phyloP scores from a whole-genome alignment of 371 early-diverging fungal species.

The Rhizopus arrhizus region DNA sequence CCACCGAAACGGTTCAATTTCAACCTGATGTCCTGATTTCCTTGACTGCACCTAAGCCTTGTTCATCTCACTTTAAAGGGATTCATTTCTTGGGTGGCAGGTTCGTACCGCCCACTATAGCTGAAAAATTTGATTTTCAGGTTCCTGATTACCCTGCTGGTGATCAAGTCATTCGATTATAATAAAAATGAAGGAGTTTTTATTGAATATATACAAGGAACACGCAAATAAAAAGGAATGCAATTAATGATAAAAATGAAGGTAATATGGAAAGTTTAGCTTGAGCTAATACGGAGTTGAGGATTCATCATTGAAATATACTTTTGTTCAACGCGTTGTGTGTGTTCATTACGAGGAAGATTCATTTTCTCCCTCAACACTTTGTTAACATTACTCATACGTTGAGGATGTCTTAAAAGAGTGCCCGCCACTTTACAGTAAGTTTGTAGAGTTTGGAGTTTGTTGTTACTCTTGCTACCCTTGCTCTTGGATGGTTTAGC shows the following conservation, averaged over 20 bases:
- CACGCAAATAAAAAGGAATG: neutral
- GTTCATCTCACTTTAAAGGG: constrained; percentile 73
- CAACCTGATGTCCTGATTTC: constrained; percentile 84
- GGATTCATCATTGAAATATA: constrained; percentile 7
- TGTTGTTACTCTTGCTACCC: neutral
- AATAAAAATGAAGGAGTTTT: neutral
- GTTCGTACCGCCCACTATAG: constrained; percentile 76
- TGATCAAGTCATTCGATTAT: constrained; percentile 58
- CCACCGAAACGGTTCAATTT: constrained; percentile 45
- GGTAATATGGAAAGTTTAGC: neutral
- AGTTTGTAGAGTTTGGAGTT: constrained; percentile 13
- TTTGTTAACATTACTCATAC: constrained; percentile 17
- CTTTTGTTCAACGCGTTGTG: neutral
- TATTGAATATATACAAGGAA: neutral
- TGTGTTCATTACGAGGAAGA: constrained; percentile 5
- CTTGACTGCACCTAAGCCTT: constrained; percentile 87
- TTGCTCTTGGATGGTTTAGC: neutral
- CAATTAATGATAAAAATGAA: neutral
- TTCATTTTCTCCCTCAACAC: constrained; percentile 16
- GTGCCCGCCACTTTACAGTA: constrained; percentile 27
- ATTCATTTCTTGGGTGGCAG: constrained; percentile 86
- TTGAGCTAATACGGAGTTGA: constrained; percentile 2
- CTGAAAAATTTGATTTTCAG: constrained; percentile 61
- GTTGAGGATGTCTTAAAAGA: constrained; percentile 24
- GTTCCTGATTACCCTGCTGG: constrained; percentile 67